Conservation (phyloP, 768 basidiomycete genomes). For the Mycena venus region DNA sequence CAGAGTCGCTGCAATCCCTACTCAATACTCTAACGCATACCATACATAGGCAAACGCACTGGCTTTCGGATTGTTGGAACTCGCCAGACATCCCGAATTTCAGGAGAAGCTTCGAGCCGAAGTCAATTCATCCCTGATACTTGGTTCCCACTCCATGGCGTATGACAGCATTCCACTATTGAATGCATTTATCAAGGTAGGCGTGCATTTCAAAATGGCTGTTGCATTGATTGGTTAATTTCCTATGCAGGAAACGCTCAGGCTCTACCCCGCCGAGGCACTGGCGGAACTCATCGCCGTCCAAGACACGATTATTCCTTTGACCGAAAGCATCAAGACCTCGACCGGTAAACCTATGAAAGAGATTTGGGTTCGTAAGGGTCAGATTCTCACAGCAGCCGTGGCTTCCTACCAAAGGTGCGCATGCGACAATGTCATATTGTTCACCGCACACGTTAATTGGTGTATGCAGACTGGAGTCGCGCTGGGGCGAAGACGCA, state of each 20-base stretch:
- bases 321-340: background rate
- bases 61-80: constrained; percentile 14
- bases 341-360: background rate
- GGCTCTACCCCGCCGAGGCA: constrained; percentile 13
- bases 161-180: constrained; percentile 21
- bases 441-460: background rate
- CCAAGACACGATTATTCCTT: constrained; percentile 8
- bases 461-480: background rate
- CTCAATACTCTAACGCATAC: background rate
- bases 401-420: constrained; percentile 23
- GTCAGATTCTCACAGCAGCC: background rate
- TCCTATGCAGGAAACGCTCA: constrained; percentile 19
- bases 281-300: constrained; percentile 4
- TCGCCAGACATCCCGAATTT: constrained; percentile 14
- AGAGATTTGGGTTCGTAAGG: constrained; percentile 19
- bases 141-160: background rate
- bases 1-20: background rate
- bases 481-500: background rate
- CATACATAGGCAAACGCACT: constrained; percentile 17
- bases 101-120: constrained; percentile 21
- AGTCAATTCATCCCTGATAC: background rate
- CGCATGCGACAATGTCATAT: background rate
- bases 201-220: too few species aligned
- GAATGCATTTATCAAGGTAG: constrained; percentile 35
- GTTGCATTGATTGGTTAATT: too few species aligned